Conservation (phyloP, 2,329 filamentous ascomycete genomes). For the Ambrosiella cleistominuta region DNA sequence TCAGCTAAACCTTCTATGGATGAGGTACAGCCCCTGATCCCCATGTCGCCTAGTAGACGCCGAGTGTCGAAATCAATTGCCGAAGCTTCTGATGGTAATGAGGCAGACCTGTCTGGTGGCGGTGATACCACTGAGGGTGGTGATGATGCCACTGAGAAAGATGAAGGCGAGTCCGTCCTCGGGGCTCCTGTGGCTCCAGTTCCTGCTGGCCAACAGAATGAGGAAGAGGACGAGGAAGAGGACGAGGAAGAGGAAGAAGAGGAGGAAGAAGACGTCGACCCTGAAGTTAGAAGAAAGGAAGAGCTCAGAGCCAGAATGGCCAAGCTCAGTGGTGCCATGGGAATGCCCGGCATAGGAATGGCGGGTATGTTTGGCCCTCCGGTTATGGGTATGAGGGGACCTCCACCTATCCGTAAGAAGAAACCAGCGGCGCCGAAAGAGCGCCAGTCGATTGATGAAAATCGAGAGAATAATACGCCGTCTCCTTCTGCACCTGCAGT, state of each 20-base stretch:
- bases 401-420: constrained; percentile 37
- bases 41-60: constrained; percentile 35
- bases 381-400: constrained; percentile 42
- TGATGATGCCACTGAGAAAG: constrained; percentile 38
- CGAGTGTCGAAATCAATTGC: constrained; percentile 21
- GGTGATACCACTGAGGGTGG: constrained; percentile 46
- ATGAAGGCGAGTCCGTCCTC: not conserved
- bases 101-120: constrained; percentile 46
- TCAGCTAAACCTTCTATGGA: constrained; percentile 34
- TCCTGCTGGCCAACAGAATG: constrained; percentile 15
- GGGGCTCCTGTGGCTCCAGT: constrained; percentile 13
- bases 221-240: constrained; percentile 18
- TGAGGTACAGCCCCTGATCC: constrained; percentile 24
- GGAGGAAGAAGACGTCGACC: constrained; percentile 69
- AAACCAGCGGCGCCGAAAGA: constrained; percentile 22
- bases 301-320: constrained; percentile 91
- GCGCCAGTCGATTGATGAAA: constrained; percentile 26
- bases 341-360: constrained; percentile 93
- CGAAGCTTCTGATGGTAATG: constrained; percentile 37
- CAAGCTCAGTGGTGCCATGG: constrained; percentile 96
- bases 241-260: constrained; percentile 39
- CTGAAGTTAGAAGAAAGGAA: constrained; percentile 67
- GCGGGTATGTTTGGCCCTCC: constrained; percentile 75
- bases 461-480: constrained; percentile 24
- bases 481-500: constrained; percentile 20